These are phyloP conservation scores for Barnettozyma wickerhamii DNA, from an alignment of 805 yeast genomes.

Conservation along the genomic window DNA sequence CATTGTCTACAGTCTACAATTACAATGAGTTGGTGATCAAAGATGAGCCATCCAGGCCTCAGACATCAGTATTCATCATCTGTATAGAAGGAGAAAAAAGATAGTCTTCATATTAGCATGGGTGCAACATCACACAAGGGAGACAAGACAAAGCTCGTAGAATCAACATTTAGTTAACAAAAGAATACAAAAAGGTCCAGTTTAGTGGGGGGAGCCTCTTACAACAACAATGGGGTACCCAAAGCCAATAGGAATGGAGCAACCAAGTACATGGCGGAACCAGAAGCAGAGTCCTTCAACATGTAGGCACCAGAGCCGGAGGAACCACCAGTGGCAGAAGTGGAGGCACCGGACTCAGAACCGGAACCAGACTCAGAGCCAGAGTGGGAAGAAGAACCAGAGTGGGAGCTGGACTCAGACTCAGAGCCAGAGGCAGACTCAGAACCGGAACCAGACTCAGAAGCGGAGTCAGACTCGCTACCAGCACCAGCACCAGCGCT, in stretches of 20 bases:
- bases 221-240: constrained; percentile 19
- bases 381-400: constrained; percentile 11
- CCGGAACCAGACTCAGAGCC: constrained; percentile 9
- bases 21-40: no score
- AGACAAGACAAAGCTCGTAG: no score
- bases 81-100: no score
- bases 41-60: no score
- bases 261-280: constrained; percentile 15
- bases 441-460: constrained; percentile 4
- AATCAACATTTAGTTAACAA: no score
- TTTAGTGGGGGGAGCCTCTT: constrained; percentile 1
- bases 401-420: constrained; percentile 8
- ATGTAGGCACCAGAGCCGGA: constrained; percentile 9
- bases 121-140: no score
- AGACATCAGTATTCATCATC: no score
- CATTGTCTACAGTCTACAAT: no score
- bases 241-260: constrained; percentile 18
- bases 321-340: constrained; percentile 3
- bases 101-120: no score
- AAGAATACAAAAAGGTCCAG: no score
- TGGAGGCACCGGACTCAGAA: constrained; percentile 10
- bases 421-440: constrained; percentile 8
- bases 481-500: constrained; percentile 3
- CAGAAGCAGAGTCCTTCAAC: constrained; percentile 9
- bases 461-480: constrained; percentile 1